A percentile compares a stretch with the other conserved stretches of the same genome.
These are phyloP conservation scores for Fomitopsis betulina DNA, from an alignment of 1,284 basidiomycete species.

Conservation along the genomic window DNA sequence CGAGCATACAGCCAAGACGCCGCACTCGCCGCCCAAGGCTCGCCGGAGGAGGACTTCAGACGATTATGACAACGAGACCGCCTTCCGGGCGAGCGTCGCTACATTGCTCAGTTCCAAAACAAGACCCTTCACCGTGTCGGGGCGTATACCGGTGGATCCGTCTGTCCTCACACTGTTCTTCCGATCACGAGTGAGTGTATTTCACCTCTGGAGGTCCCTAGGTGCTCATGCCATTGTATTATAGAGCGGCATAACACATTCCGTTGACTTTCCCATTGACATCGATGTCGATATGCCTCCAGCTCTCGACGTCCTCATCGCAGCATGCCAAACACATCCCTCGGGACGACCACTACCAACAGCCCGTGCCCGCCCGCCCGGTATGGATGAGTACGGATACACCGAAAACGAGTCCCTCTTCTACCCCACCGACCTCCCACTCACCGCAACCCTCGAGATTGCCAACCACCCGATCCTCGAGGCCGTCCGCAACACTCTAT, in stretches of 20 bases:
- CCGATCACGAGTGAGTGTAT: constrained; percentile 58
- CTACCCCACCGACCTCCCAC: constrained; percentile 65
- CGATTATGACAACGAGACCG: constrained; percentile 45
- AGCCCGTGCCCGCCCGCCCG: constrained; percentile 25
- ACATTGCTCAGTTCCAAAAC: constrained; percentile 55
- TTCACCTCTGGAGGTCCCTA: background rate
- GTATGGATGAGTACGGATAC: constrained; percentile 45
- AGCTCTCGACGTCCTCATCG: constrained; percentile 74
- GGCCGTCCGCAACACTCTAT: constrained; percentile 62
- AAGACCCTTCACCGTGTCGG: constrained; percentile 60
- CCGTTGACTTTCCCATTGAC: constrained; percentile 77
- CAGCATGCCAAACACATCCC: constrained; percentile 64
- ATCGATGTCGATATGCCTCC: constrained; percentile 70
- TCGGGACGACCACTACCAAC: background rate
- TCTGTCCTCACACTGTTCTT: constrained; percentile 70
- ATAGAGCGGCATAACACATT: constrained; percentile 74
- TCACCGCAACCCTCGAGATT: constrained; percentile 72
- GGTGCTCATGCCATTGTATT: constrained; percentile 6
- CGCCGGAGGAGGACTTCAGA: constrained; percentile 28
- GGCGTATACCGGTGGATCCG: constrained; percentile 67
- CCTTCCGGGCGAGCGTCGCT: constrained; percentile 53
- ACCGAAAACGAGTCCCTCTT: constrained; percentile 58
- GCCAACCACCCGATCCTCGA: constrained; percentile 77
- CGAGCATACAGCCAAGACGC: constrained; percentile 40
- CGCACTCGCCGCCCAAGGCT: constrained; percentile 19